These are phyloP conservation scores for Senna tora DNA, from an alignment of 306 rosid species.

Conservation along the genomic window DNA sequence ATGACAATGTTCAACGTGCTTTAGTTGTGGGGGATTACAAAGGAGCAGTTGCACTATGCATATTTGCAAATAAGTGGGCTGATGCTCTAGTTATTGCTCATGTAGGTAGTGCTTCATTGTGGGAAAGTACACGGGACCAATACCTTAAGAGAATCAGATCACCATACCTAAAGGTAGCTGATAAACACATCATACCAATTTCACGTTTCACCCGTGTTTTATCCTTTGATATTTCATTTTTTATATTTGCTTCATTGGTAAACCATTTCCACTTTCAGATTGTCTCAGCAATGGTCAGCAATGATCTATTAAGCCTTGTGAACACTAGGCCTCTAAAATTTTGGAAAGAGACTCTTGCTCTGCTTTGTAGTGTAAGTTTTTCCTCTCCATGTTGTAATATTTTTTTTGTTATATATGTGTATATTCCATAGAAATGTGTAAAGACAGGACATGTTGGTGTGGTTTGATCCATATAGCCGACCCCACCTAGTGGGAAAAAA, in stretches of 20 bases:
- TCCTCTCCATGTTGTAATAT: background rate
- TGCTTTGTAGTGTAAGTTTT: constrained; percentile 95
- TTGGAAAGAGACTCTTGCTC: constrained; percentile 99
- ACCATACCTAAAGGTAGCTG: constrained; percentile 85
- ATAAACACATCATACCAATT: constrained; percentile 28
- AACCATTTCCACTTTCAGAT: constrained; percentile 58
- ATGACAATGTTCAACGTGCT: constrained; percentile 89
- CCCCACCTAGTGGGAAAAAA: too few relatives aligned
- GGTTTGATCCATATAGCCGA: too few relatives aligned
- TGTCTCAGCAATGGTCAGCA: constrained; percentile 98
- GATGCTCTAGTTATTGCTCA: constrained; percentile 98
- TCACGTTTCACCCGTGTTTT: constrained; percentile 15
- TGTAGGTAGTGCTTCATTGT: constrained; percentile 81
- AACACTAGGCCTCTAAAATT: constrained; percentile 92
- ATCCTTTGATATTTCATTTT: constrained; percentile 8
- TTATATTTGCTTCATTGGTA: constrained; percentile 13
- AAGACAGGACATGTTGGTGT: too few relatives aligned
- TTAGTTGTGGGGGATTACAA: constrained; percentile 93
- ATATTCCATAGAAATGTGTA: too few relatives aligned
- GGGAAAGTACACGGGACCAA: constrained; percentile 95
- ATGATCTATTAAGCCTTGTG: constrained; percentile 92
- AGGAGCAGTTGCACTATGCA: constrained; percentile 91
- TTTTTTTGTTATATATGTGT: background rate
- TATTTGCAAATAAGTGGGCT: constrained; percentile 84
- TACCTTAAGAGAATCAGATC: constrained; percentile 77